A percentile compares a stretch with the other conserved stretches of the same genome.
These are phyloP conservation scores for Zymoseptoria ardabiliae DNA, from an alignment of 2,329 filamentous ascomycete species.

Conservation along the genomic window DNA sequence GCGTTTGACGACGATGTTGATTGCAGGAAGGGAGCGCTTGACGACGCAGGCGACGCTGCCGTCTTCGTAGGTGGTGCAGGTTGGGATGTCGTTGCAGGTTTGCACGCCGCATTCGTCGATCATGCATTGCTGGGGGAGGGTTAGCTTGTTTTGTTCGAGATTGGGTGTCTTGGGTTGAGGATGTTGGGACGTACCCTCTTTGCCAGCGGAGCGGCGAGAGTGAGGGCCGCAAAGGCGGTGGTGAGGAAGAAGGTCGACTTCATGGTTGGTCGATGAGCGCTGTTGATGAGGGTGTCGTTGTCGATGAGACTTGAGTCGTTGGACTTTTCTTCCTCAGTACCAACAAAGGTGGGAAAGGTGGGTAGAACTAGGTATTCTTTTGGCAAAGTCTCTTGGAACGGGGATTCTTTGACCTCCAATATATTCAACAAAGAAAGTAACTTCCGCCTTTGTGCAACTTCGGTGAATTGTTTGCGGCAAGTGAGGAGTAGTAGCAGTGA, in stretches of 20 bases:
- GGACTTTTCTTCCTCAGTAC: background rate
- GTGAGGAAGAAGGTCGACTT: background rate
- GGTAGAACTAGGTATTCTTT: background rate
- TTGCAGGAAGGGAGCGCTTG: slow-evolving; percentile 1
- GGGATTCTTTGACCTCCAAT: background rate
- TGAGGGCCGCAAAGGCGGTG: background rate
- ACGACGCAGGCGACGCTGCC: slow-evolving; percentile 7
- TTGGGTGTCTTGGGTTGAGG: background rate
- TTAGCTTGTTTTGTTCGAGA: background rate
- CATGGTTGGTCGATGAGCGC: background rate
- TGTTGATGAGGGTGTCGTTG: background rate
- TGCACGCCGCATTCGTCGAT: slow-evolving; percentile 10
- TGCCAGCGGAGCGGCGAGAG: background rate
- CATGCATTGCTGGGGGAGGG: slow-evolving; percentile 7
- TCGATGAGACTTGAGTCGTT: background rate
- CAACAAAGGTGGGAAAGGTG: background rate
- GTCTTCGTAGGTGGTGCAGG: slow-evolving; percentile 9
- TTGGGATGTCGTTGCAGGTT: slow-evolving; percentile 11
- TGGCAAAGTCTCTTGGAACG: background rate
- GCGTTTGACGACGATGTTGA: slow-evolving; percentile 3
- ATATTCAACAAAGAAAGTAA: background rate
- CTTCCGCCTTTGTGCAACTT: background rate
- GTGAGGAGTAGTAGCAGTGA: background rate
- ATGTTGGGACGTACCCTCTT: background rate
- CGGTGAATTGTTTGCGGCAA: background rate